A percentile compares a stretch with the other conserved stretches of the same genome.
Evolutionary conservation across 495 filamentous ascomycete species (phyloP).

Genomic region (Venustampulla echinocandica): DNA sequence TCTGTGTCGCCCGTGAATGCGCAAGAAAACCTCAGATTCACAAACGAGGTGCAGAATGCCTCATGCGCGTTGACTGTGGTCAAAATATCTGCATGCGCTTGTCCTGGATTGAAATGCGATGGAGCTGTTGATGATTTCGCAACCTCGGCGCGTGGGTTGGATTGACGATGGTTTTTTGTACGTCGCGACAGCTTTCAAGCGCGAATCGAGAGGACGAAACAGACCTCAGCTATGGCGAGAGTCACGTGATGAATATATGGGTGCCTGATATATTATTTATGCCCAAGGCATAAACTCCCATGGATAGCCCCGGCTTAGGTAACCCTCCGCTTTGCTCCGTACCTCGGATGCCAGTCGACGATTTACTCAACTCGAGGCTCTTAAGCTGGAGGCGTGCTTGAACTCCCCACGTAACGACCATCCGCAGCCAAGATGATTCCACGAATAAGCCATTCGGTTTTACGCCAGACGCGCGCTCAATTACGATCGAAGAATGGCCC

Average conservation of each 20-base stretch:
- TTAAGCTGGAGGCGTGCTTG: too few relatives aligned
- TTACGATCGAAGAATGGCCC: conserved; percentile 9
- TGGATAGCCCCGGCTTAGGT: background rate
- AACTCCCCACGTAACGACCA: too few relatives aligned
- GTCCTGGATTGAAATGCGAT: background rate
- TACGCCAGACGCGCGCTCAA: conserved; percentile 40
- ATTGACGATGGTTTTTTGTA: conserved; percentile 1
- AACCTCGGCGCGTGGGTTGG: conserved; percentile 7
- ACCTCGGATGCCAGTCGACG: conserved; percentile 3
- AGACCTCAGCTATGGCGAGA: background rate
- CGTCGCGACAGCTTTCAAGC: background rate
- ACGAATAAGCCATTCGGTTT: conserved; percentile 33
- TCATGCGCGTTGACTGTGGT: background rate
- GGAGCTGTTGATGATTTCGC: background rate
- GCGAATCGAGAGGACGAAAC: background rate
- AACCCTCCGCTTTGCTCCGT: background rate
- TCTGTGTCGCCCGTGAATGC: too few relatives aligned
- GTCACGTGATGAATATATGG: too few relatives aligned
- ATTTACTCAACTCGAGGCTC: background rate
- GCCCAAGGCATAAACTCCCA: background rate
- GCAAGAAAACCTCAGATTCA: conserved; percentile 4
- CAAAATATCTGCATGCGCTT: background rate
- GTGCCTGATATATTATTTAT: background rate
- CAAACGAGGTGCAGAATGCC: background rate
- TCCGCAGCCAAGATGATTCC: conserved; percentile 22